A percentile compares a stretch with the other conserved stretches of the same genome.
Evolutionary conservation across 2,329 filamentous ascomycete genomes (phyloP).

Genomic region (Aspergillus hortae): DNA sequence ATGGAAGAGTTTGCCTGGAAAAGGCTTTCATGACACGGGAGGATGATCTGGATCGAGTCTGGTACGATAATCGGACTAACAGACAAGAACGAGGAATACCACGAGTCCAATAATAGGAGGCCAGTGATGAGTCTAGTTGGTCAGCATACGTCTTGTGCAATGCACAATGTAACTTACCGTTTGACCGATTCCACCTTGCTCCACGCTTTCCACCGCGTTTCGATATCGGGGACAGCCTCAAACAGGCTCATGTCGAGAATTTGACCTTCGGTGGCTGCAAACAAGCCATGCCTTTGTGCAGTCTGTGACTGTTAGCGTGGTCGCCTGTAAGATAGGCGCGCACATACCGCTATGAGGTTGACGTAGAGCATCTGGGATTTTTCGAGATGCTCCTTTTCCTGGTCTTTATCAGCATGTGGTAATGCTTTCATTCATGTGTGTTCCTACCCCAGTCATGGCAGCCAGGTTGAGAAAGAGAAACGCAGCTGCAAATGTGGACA

Average conservation of each 20-base stretch:
- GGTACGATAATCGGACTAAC: conserved; percentile 46
- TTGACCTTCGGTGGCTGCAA: conserved; percentile 46
- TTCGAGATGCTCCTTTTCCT: conserved; percentile 44
- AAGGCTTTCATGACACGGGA: conserved; percentile 44
- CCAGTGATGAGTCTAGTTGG: conserved; percentile 41
- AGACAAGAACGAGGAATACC: conserved; percentile 48
- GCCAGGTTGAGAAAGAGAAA: conserved; percentile 49
- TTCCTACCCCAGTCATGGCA: conserved; percentile 43
- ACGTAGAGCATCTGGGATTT: conserved; percentile 51
- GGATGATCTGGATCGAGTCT: conserved; percentile 45
- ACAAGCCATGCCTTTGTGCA: conserved; percentile 50
- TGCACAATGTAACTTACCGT: conserved; percentile 23
- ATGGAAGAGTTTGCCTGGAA: conserved; percentile 40
- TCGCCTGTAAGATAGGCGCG: background rate
- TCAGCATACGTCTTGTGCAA: conserved; percentile 5
- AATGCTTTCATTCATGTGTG: background rate
- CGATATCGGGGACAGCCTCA: conserved; percentile 42
- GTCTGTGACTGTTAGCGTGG: conserved; percentile 20
- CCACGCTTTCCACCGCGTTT: conserved; percentile 52
- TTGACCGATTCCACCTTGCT: conserved; percentile 51
- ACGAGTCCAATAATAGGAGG: conserved; percentile 45
- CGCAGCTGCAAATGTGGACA: conserved; percentile 47
- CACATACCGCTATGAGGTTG: conserved; percentile 44
- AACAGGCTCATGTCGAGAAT: conserved; percentile 40
- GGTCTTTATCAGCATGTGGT: conserved; percentile 6